phyloP scores from a whole-genome alignment of 352 stramenopile genomes.

The Globisporangium splendens region DNA sequence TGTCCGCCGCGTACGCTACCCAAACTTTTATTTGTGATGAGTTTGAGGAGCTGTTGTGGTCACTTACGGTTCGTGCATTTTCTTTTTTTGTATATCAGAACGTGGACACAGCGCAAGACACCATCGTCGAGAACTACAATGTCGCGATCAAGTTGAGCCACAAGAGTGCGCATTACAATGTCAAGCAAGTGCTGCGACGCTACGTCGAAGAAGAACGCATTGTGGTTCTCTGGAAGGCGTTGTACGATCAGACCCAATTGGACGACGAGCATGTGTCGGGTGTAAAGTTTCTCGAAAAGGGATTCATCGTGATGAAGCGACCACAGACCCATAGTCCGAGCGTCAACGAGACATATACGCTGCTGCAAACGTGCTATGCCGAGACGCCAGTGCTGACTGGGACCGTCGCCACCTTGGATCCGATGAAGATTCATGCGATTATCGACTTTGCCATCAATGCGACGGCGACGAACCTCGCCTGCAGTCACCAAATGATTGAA shows the following conservation, averaged over 20 bases:
- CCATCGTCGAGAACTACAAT: conserved; percentile 29
- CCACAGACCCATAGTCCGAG: conserved; percentile 8
- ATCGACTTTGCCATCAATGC: conserved; percentile 19
- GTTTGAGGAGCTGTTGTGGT: too few relatives aligned
- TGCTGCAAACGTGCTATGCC: conserved; percentile 18
- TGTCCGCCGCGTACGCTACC: conserved; percentile 8
- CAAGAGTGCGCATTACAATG: conserved; percentile 28
- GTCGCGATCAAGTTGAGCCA: conserved; percentile 25
- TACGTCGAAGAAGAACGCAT: conserved; percentile 31
- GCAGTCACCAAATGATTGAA: conserved; percentile 20
- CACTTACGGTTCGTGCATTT: too few relatives aligned
- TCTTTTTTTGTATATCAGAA: too few relatives aligned
- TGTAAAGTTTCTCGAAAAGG: conserved; percentile 38
- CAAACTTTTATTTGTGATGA: not conserved
- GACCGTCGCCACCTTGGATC: not conserved
- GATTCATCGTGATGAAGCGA: conserved; percentile 28
- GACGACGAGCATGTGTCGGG: conserved; percentile 34
- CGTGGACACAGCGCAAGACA: conserved; percentile 30
- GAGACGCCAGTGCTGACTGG: conserved; percentile 14
- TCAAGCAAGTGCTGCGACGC: conserved; percentile 26
- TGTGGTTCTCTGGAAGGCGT: conserved; percentile 33
- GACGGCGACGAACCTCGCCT: conserved; percentile 16
- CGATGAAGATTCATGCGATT: conserved; percentile 8
- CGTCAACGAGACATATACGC: too few relatives aligned
- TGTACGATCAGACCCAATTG: conserved; percentile 39